A percentile compares a stretch with the other conserved stretches of the same genome.
phyloP scores from a whole-genome alignment of 176 grass and related monocot genomes.

The Cenchrus fungigraminus region DNA sequence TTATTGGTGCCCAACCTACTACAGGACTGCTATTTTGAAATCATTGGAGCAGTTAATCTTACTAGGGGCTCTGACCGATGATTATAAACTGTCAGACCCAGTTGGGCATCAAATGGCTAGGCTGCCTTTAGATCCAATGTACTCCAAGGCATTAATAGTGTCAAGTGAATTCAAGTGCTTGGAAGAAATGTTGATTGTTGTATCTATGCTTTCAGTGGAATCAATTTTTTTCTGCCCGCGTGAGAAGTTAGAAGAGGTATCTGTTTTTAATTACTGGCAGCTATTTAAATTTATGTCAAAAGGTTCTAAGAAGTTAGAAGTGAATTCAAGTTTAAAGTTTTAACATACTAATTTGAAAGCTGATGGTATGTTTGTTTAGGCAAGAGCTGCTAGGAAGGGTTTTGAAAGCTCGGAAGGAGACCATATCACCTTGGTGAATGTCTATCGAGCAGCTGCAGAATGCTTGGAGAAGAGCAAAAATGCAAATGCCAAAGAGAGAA shows the following conservation, averaged over 20 bases:
- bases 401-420: constrained; percentile 88
- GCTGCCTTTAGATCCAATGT: constrained; percentile 95
- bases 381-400: constrained; percentile 85
- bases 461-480: constrained; percentile 81
- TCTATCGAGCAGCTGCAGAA: constrained; percentile 73
- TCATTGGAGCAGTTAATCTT: constrained; percentile 89
- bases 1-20: constrained; percentile 33
- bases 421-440: constrained; percentile 88
- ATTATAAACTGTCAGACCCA: constrained; percentile 87
- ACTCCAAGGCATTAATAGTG: constrained; percentile 88
- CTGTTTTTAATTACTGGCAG: background rate
- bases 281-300: background rate
- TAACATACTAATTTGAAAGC: background rate
- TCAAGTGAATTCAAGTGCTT: constrained; percentile 82
- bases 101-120: constrained; percentile 87
- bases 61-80: constrained; percentile 77
- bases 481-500: constrained; percentile 81
- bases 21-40: constrained; percentile 91
- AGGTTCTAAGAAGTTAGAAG: background rate
- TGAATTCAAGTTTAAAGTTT: too few species aligned
- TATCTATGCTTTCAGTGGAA: constrained; percentile 97
- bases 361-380: constrained; percentile 44
- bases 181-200: constrained; percentile 98
- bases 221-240: constrained; percentile 89
- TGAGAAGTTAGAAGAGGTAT: constrained; percentile 95